These are phyloP conservation scores for Zygosaccharomyces pseudobailii DNA, from an alignment of 1,139 yeast genomes.

Conservation along the genomic window DNA sequence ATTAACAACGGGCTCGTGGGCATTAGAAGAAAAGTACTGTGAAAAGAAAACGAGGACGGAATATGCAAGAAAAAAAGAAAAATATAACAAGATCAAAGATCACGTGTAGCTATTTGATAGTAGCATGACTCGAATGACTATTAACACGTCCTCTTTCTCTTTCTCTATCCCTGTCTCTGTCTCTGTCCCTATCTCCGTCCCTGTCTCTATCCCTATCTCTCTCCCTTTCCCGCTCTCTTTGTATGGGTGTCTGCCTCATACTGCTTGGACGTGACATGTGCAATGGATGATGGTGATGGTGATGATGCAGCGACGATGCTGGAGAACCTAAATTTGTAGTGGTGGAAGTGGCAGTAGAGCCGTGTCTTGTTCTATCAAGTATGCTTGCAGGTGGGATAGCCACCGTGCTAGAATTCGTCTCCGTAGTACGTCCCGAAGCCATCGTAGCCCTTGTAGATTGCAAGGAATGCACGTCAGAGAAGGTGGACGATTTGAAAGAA, in stretches of 20 bases:
- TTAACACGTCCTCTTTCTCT: not conserved
- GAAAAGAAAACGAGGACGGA: not conserved
- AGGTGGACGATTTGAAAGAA: constrained; percentile 38
- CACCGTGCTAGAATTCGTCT: constrained; percentile 55
- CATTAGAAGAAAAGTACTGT: not conserved
- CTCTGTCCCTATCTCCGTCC: constrained; percentile 7
- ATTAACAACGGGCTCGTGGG: not conserved
- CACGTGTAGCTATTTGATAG: constrained; percentile 15
- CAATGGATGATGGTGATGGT: constrained; percentile 7
- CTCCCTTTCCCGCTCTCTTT: constrained; percentile 9
- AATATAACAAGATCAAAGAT: not conserved
- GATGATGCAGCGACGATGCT: constrained; percentile 7
- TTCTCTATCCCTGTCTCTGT: too few species aligned
- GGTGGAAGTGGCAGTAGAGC: constrained; percentile 8
- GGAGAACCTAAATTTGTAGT: constrained; percentile 5
- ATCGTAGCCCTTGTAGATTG: constrained; percentile 42
- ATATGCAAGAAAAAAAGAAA: not conserved
- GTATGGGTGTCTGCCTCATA: constrained; percentile 26
- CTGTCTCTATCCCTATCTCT: constrained; percentile 6
- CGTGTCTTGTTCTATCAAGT: constrained; percentile 43
- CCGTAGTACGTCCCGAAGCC: constrained; percentile 45
- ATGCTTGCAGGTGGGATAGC: constrained; percentile 66
- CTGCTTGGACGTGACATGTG: constrained; percentile 19
- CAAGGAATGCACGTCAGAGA: constrained; percentile 33
- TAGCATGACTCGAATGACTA: constrained; percentile 8